These are phyloP conservation scores for Xylaria sp. DNA, from an alignment of 2,329 filamentous ascomycete genomes.

Conservation along the genomic window DNA sequence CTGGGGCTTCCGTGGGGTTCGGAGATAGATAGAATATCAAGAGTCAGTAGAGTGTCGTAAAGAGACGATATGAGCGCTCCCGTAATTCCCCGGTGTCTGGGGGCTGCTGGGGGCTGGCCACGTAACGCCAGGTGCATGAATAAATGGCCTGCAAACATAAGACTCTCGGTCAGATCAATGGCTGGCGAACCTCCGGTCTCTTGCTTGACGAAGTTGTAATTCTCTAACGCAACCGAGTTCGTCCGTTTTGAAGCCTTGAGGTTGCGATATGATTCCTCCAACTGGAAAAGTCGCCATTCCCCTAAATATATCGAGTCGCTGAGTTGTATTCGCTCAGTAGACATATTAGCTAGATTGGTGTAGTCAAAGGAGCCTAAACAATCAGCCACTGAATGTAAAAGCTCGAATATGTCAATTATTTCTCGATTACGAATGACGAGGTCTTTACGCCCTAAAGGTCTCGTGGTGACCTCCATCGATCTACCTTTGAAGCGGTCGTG, in stretches of 20 bases:
- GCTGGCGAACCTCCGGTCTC: conserved; percentile 25
- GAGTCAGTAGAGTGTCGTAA: conserved; percentile 40
- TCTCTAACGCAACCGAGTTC: conserved; percentile 34
- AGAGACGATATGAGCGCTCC: conserved; percentile 47
- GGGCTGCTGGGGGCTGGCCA: conserved; percentile 48
- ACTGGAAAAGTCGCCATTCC: conserved; percentile 48
- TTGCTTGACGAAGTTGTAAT: conserved; percentile 25
- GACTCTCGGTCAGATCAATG: conserved; percentile 46
- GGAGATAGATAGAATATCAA: conserved; percentile 43
- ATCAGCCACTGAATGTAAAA: conserved; percentile 46
- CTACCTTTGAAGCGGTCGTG: conserved; percentile 46
- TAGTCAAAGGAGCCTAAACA: conserved; percentile 50
- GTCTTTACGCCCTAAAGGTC: conserved; percentile 32
- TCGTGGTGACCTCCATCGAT: conserved; percentile 39
- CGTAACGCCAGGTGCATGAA: conserved; percentile 49
- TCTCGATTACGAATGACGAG: conserved; percentile 45
- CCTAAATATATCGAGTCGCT: conserved; percentile 49
- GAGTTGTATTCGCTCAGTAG: conserved; percentile 45
- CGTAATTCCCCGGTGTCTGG: conserved; percentile 45
- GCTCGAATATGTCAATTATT: conserved; percentile 46
- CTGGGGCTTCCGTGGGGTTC: conserved; percentile 35
- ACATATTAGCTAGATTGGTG: conserved; percentile 45
- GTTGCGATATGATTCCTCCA: conserved; percentile 43
- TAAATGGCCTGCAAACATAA: conserved; percentile 47
- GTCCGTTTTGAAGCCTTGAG: conserved; percentile 31